These are phyloP conservation scores for Saturnispora sanitii DNA, from an alignment of 805 yeast genomes.

Conservation along the genomic window DNA sequence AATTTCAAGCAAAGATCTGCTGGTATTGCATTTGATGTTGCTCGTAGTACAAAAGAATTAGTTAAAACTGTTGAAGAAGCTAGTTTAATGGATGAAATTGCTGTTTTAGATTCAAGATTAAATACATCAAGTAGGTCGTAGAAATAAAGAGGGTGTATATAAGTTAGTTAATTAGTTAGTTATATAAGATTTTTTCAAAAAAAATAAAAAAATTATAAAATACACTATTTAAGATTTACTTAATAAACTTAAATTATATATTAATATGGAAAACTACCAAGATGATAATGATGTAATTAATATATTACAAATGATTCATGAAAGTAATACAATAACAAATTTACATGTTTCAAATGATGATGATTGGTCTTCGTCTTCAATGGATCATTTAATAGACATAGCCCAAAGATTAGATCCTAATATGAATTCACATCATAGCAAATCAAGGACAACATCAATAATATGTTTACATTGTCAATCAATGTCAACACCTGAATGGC, in stretches of 20 bases:
- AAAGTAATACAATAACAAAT: no score
- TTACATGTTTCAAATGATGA: no score
- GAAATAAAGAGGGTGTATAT: background rate
- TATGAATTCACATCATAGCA: background rate
- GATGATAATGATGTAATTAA: no score
- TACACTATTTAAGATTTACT: background rate
- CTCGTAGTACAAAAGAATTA: constrained; percentile 89
- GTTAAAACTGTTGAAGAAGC: constrained; percentile 96
- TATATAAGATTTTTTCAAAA: no score
- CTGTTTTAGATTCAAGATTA: constrained; percentile 61
- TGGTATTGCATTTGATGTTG: constrained; percentile 92
- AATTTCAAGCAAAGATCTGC: constrained; percentile 90
- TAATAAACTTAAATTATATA: background rate
- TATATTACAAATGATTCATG: constrained; percentile 22
- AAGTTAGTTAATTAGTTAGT: no score
- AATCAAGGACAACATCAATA: background rate
- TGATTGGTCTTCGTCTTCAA: background rate
- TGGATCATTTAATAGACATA: background rate
- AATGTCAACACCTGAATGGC: constrained; percentile 70
- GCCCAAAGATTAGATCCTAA: background rate
- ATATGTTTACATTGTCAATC: constrained; percentile 35
- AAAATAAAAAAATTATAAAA: background rate
- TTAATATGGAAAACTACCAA: constrained; percentile 19
- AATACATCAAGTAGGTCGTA: constrained; percentile 3
- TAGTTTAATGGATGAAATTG: constrained; percentile 77